A percentile compares a stretch with the other conserved stretches of the same genome.
Conservation (phyloP, 805 yeast species). For the Candida palmyrensis region DNA sequence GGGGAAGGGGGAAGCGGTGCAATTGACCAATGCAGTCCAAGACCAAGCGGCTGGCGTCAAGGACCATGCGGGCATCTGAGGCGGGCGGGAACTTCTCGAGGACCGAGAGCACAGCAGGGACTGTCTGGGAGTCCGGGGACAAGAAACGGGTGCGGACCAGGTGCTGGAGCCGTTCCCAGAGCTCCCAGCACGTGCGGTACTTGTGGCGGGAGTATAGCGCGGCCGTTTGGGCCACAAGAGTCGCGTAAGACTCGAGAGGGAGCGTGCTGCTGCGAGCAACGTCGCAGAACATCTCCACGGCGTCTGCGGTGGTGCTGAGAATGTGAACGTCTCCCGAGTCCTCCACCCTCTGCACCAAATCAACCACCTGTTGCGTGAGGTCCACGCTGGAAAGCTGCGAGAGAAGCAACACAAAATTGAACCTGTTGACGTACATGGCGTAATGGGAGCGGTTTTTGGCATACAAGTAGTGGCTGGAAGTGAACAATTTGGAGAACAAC, state of each 20-base stretch:
- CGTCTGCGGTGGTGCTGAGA: constrained; percentile 17
- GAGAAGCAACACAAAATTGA: constrained; percentile 31
- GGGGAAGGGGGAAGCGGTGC: not conserved
- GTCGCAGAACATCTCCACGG: constrained; percentile 14
- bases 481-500: constrained; percentile 30
- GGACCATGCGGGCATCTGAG: not conserved
- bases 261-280: constrained; percentile 11
- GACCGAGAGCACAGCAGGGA: not conserved
- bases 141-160: not conserved
- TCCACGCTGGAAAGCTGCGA: constrained; percentile 30
- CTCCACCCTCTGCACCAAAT: constrained; percentile 19
- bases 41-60: constrained; percentile 1
- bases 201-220: constrained; percentile 5
- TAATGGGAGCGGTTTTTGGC: constrained; percentile 19
- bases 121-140: not conserved
- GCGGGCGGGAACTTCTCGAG: not conserved
- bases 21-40: not conserved
- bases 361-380: constrained; percentile 22
- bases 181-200: not conserved
- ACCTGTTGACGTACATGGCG: constrained; percentile 30
- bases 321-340: constrained; percentile 19
- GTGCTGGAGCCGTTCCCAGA: constrained; percentile 1
- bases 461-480: constrained; percentile 32
- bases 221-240: constrained; percentile 11
- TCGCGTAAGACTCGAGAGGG: constrained; percentile 16